A percentile compares a stretch with the other conserved stretches of the same genome.
Evolutionary conservation across 78 protist genomes (phyloP).

Genomic region (Dictyostelium firmibasis): DNA sequence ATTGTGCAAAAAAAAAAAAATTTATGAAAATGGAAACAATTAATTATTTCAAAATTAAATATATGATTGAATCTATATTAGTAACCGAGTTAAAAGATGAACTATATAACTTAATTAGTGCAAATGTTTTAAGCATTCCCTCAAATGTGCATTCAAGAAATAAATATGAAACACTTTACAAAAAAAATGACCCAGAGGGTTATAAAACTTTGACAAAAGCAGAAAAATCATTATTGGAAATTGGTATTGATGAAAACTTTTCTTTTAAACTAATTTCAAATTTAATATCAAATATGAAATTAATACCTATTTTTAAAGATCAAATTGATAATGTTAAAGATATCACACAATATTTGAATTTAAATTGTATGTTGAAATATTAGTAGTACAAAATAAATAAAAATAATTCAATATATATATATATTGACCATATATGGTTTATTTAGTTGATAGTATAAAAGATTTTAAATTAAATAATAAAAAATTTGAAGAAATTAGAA

Average conservation of each 20-base stretch:
- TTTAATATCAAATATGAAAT: too few relatives aligned
- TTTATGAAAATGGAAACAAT: neutral
- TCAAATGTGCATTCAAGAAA: neutral
- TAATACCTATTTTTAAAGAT: too few relatives aligned
- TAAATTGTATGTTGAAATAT: neutral
- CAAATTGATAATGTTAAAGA: neutral
- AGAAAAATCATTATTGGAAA: neutral
- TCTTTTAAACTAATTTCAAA: neutral
- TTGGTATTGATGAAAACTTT: neutral
- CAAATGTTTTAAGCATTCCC: neutral
- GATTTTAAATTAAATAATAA: neutral
- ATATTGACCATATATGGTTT: too few relatives aligned
- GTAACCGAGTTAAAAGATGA: neutral
- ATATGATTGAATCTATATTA: neutral
- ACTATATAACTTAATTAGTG: too few relatives aligned
- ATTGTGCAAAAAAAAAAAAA: too few relatives aligned
- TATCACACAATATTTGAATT: too few relatives aligned
- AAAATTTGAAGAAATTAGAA: neutral
- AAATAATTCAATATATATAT: too few relatives aligned
- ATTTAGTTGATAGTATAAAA: neutral
- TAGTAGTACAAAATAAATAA: too few relatives aligned
- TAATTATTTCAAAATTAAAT: too few relatives aligned
- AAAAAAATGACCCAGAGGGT: neutral
- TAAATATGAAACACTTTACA: neutral
- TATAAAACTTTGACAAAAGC: neutral